Evolutionary conservation across 148 eudicot genomes (phyloP).

Genomic region (Oxyria digyna): DNA sequence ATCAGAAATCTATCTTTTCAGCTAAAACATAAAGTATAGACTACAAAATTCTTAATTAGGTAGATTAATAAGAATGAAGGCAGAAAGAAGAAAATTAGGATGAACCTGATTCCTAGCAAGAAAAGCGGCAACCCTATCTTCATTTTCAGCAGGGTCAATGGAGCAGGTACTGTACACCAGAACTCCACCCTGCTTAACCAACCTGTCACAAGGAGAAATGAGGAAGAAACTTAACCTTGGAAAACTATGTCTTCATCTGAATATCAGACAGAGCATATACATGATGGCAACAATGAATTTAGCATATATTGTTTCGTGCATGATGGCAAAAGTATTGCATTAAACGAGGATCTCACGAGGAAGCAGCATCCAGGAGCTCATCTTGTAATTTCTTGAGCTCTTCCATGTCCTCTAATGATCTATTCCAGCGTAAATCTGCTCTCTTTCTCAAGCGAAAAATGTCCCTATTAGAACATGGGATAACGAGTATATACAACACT

Average conservation of each 20-base stretch:
- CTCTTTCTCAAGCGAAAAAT: constrained; percentile 26
- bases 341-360: constrained; percentile 36
- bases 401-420: constrained; percentile 81
- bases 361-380: constrained; percentile 80
- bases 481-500: background rate
- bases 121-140: constrained; percentile 79
- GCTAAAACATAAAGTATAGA: background rate
- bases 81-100: no score
- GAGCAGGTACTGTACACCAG: constrained; percentile 94
- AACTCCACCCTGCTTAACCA: constrained; percentile 76
- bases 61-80: background rate
- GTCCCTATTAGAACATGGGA: background rate
- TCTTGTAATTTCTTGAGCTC: constrained; percentile 74
- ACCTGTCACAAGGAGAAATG: constrained; percentile 22
- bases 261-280: background rate
- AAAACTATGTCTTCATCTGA: no score
- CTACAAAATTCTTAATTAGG: background rate
- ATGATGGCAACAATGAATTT: no score
- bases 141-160: constrained; percentile 86
- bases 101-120: constrained; percentile 68
- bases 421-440: constrained; percentile 95
- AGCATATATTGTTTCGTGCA: background rate
- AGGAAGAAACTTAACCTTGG: background rate
- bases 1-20: background rate
- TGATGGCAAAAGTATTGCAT: background rate